A percentile compares a stretch with the other conserved stretches of the same genome.
phyloP scores from a whole-genome alignment of 129 eudicot species.

The Deinandra increscens region DNA sequence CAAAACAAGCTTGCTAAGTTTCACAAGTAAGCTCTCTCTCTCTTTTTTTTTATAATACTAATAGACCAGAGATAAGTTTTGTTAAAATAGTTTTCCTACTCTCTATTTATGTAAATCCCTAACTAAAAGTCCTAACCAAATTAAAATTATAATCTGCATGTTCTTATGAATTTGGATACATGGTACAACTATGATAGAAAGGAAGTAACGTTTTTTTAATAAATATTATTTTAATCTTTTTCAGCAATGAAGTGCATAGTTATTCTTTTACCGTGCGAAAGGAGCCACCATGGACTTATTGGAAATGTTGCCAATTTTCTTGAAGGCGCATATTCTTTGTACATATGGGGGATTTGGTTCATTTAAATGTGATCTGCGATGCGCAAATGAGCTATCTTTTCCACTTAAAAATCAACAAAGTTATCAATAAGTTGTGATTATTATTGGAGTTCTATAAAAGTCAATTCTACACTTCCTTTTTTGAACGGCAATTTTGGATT shows the following conservation, averaged over 20 bases:
- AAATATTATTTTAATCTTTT: neutral
- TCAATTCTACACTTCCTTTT: too few relatives aligned
- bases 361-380: too few relatives aligned
- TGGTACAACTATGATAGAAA: neutral
- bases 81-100: neutral
- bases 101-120: neutral
- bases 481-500: too few relatives aligned
- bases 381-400: too few relatives aligned
- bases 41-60: neutral
- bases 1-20: conserved; percentile 31
- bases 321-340: conserved; percentile 26
- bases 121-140: neutral
- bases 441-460: too few relatives aligned
- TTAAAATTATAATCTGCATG: neutral
- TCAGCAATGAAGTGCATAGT: conserved; percentile 22
- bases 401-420: too few relatives aligned
- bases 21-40: conserved; percentile 20
- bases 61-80: neutral
- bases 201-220: neutral
- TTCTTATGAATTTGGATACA: neutral
- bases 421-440: too few relatives aligned
- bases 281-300: neutral
- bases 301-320: conserved; percentile 16
- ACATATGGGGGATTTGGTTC: conserved; percentile 15
- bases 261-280: conserved; percentile 1